Base-by-base conservation (phyloP, 192 early-diverging fungal species). In the Pilobolus umbonatus region DNA sequence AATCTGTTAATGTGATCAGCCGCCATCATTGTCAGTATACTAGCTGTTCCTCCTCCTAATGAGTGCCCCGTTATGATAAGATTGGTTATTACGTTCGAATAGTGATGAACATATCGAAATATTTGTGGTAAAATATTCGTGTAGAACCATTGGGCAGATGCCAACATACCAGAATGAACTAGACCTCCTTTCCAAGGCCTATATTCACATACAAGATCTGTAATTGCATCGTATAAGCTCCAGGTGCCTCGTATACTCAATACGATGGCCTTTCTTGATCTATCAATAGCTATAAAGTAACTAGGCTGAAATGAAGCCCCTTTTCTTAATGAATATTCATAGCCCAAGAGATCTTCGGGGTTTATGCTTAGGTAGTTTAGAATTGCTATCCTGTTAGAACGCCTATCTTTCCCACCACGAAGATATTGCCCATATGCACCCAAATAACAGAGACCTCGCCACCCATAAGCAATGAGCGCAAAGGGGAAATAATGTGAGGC, bases 131-230 rank as follows among this genome's bases (percentile, higher is more conserved):
- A 61, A 26, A 86, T 79, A 31, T 80, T 75, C 39, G 68, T 64
- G 65, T 78, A 80, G 44, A 88, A 74, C 79, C 80, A 88, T 55
- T 84, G 78, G 15, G 86, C 86, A 2, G 84, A 81, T 29, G 78
- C 78, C 64, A 85, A 77, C 74, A 91, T 86, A 2, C 89, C 89
- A 25, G 80, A 81, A 44, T 91, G 89, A 21, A 87, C 85, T 10
- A 91, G 68, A 0, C 89, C 89, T 19, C 86, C 89, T 55, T 86
- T 84, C 88, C 86, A 89, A 28, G 83, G 86, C 44, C 78, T 71
- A 61, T 91, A 91, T 62, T 88, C 88, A 60, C 88, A 91, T 0
- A 84, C 83, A 35, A 91, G 64, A 67, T 91, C 89, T 0, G 88
- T 87, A 19, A 91, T 70, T 1, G 86, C 81, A 56, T 91, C 89